Percentiles rank a stretch among this genome's conserved stretches.
Conservation (phyloP, 164 flowering plant species). For the Hamamelis virginiana region DNA sequence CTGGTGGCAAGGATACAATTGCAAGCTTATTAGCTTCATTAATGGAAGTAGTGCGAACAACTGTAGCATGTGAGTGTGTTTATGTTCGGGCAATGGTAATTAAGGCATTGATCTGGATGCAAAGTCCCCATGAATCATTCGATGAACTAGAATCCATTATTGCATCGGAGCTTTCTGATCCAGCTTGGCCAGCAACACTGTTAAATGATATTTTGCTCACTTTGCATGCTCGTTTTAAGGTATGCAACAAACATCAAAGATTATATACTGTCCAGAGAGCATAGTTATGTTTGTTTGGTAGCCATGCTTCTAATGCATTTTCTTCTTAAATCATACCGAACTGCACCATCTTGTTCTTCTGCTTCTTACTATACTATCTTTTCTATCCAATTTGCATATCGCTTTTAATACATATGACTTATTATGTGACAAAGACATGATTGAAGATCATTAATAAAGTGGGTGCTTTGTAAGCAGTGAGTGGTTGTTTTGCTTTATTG, state of each 20-base stretch:
- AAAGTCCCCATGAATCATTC: conserved; percentile 91
- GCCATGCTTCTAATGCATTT: neutral
- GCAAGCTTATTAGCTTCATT: conserved; percentile 90
- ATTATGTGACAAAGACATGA: too few species aligned
- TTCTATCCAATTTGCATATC: too few species aligned
- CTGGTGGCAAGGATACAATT: conserved; percentile 75
- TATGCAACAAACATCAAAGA: conserved; percentile 21
- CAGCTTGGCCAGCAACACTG: conserved; percentile 91
- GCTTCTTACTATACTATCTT: too few species aligned
- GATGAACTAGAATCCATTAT: conserved; percentile 91
- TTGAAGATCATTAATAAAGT: too few species aligned
- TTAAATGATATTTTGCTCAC: conserved; percentile 95
- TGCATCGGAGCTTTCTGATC: conserved; percentile 99
- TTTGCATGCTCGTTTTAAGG: conserved; percentile 99
- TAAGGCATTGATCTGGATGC: conserved; percentile 99
- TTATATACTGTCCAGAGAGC: neutral
- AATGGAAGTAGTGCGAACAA: conserved; percentile 98
- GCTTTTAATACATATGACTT: too few species aligned
- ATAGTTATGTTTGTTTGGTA: neutral
- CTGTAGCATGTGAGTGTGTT: conserved; percentile 99
- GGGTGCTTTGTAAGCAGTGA: too few species aligned
- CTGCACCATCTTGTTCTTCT: neutral
- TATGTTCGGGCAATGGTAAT: conserved; percentile 98
- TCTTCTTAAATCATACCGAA: neutral
- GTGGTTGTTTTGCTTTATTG: too few species aligned